Percentiles rank a stretch among this genome's conserved stretches.
These are phyloP conservation scores for Leishmania martiniquensis DNA, from an alignment of 208 protist species.

Conservation along the genomic window DNA sequence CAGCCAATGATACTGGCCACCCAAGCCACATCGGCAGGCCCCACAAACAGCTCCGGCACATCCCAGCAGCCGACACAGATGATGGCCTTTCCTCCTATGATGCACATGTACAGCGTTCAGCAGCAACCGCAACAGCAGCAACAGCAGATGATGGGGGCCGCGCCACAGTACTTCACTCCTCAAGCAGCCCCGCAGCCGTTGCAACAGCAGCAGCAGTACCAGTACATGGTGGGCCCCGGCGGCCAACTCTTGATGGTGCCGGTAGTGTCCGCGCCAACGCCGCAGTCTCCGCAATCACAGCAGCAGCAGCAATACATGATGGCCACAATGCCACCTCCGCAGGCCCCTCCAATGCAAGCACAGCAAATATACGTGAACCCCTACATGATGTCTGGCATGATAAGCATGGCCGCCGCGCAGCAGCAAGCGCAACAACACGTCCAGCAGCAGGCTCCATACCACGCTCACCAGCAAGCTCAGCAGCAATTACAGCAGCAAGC, in stretches of 20 bases:
- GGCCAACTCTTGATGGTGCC: slow-evolving; percentile 46
- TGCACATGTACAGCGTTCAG: slow-evolving; percentile 24
- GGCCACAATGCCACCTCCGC: slow-evolving; percentile 7
- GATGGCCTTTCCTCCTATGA: slow-evolving; percentile 17
- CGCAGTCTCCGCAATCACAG: slow-evolving; percentile 2
- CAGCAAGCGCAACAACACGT: slow-evolving; percentile 27
- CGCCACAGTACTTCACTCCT: slow-evolving; percentile 23
- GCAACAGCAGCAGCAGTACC: slow-evolving; percentile 35
- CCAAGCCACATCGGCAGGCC: slow-evolving; percentile 5
- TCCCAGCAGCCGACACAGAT: slow-evolving; percentile 30
- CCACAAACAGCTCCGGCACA: slow-evolving; percentile 8
- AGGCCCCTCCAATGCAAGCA: slow-evolving; percentile 24
- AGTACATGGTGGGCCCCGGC: slow-evolving; percentile 40
- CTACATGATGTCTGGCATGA: slow-evolving; percentile 24
- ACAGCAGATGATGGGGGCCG: slow-evolving; percentile 28
- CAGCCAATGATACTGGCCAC: slow-evolving; percentile 27
- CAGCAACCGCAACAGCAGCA: slow-evolving; percentile 36
- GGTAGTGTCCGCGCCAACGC: slow-evolving; percentile 17
- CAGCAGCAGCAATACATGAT: slow-evolving; percentile 29
- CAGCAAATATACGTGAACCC: slow-evolving; percentile 38
- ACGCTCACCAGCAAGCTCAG: slow-evolving; percentile 3
- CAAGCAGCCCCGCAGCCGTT: slow-evolving; percentile 19
- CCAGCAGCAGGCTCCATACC: no score
- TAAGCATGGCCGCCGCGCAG: slow-evolving; percentile 23
- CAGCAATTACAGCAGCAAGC: slow-evolving; percentile 9